phyloP scores from a whole-genome alignment of 1,284 basidiomycete genomes.

The Amylostereum areolatum region DNA sequence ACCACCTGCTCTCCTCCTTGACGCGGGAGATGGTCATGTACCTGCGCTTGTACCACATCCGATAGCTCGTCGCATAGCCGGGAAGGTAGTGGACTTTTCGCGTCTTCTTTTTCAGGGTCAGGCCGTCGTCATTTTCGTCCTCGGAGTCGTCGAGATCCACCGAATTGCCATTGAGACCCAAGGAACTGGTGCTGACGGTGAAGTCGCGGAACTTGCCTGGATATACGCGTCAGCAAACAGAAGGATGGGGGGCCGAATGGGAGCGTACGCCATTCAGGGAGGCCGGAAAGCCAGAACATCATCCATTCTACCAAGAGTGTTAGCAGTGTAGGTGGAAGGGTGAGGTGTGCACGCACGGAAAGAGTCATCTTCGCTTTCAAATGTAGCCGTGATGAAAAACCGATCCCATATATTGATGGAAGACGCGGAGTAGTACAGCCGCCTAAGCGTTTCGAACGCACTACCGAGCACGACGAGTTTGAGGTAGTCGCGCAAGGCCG shows the following conservation, averaged over 20 bases:
- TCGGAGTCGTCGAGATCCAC: slow-evolving; percentile 13
- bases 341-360: slow-evolving; percentile 13
- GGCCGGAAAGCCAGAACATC: slow-evolving; percentile 28
- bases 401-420: slow-evolving; percentile 42
- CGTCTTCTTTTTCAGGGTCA: neutral
- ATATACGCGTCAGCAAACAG: neutral
- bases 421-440: slow-evolving; percentile 28
- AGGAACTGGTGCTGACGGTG: slow-evolving; percentile 22
- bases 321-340: neutral
- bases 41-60: slow-evolving; percentile 26
- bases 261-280: slow-evolving; percentile 23
- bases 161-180: slow-evolving; percentile 14
- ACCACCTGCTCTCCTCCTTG: slow-evolving; percentile 17
- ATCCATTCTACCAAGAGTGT: slow-evolving; percentile 21
- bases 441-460: slow-evolving; percentile 50
- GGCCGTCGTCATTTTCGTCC: slow-evolving; percentile 6
- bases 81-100: slow-evolving; percentile 24
- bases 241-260: slow-evolving; percentile 1
- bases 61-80: slow-evolving; percentile 20
- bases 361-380: slow-evolving; percentile 47
- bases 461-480: slow-evolving; percentile 59
- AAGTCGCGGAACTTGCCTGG: slow-evolving; percentile 24
- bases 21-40: slow-evolving; percentile 22
- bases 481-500: slow-evolving; percentile 57
- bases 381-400: slow-evolving; percentile 59